phyloP scores from a whole-genome alignment of 2,329 filamentous ascomycete species.

The Colletotrichum scovillei region DNA sequence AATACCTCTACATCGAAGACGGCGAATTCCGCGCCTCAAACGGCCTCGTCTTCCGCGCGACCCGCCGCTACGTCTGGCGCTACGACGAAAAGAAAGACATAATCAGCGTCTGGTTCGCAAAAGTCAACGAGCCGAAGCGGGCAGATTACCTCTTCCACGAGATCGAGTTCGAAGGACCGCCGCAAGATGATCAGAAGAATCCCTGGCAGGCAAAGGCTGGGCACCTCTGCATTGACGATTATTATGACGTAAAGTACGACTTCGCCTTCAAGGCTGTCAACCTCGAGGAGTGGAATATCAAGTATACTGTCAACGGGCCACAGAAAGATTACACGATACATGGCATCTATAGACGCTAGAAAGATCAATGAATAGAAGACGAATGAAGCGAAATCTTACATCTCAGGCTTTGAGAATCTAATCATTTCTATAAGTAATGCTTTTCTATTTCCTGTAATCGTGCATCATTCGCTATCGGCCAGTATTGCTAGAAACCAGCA shows the following conservation, averaged over 20 bases:
- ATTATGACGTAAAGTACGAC: conserved; percentile 76
- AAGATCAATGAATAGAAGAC: background rate
- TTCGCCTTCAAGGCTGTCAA: conserved; percentile 72
- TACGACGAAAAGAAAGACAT: conserved; percentile 71
- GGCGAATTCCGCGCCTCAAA: conserved; percentile 71
- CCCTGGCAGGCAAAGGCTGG: conserved; percentile 74
- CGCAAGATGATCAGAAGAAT: conserved; percentile 43
- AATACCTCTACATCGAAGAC: conserved; percentile 78
- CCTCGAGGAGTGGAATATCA: conserved; percentile 68
- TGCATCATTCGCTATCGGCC: background rate
- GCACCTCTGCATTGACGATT: conserved; percentile 78
- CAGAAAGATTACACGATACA: conserved; percentile 78
- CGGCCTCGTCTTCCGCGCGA: conserved; percentile 69
- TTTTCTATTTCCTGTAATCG: background rate
- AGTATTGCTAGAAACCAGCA: conserved; percentile 25
- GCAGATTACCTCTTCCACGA: conserved; percentile 83
- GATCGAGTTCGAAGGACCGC: conserved; percentile 67
- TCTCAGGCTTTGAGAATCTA: background rate
- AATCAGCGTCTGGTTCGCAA: conserved; percentile 80
- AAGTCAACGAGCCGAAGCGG: conserved; percentile 68
- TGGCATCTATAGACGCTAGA: conserved; percentile 60
- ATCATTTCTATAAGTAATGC: background rate
- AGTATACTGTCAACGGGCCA: conserved; percentile 76
- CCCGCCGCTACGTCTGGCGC: conserved; percentile 77
- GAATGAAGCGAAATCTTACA: background rate